phyloP scores from a whole-genome alignment of 1,284 basidiomycete genomes.

The Cutaneotrichosporon mucoides region DNA sequence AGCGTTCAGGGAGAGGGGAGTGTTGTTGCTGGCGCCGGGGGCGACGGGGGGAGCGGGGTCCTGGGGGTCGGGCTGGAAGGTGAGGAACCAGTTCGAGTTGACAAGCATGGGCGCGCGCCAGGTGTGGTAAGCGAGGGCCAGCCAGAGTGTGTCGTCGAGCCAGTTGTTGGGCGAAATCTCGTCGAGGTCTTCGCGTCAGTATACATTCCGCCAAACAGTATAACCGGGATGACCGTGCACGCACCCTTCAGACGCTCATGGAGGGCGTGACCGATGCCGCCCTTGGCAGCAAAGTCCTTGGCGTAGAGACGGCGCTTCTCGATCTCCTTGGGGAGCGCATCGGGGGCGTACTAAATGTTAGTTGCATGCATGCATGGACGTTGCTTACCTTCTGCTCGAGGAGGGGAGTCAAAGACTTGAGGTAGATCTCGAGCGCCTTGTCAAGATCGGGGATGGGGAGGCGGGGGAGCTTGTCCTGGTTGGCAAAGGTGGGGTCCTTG shows the following conservation, averaged over 20 bases:
- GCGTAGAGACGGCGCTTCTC: slow-evolving; percentile 63
- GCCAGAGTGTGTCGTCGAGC: slow-evolving; percentile 94
- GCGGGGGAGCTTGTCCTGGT: slow-evolving; percentile 55
- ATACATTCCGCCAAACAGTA: not conserved
- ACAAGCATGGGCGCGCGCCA: slow-evolving; percentile 81
- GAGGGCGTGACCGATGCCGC: slow-evolving; percentile 64
- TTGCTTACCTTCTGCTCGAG: slow-evolving; percentile 64
- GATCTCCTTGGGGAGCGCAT: slow-evolving; percentile 58
- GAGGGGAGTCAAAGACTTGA: slow-evolving; percentile 75
- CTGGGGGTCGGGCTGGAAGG: slow-evolving; percentile 59
- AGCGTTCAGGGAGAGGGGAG: slow-evolving; percentile 21
- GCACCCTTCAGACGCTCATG: slow-evolving; percentile 77
- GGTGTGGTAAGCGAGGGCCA: slow-evolving; percentile 82
- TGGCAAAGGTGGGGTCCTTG: slow-evolving; percentile 51
- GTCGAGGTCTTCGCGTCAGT: slow-evolving; percentile 65
- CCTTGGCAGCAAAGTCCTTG: slow-evolving; percentile 61
- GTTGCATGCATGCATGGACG: slow-evolving; percentile 8
- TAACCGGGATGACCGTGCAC: slow-evolving; percentile 20
- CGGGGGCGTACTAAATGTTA: slow-evolving; percentile 53
- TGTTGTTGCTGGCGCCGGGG: slow-evolving; percentile 14
- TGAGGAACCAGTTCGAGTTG: slow-evolving; percentile 97
- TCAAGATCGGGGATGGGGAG: slow-evolving; percentile 81
- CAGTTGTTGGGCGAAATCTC: slow-evolving; percentile 82
- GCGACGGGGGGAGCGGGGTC: slow-evolving; percentile 46
- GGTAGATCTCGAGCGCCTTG: slow-evolving; percentile 72